These are phyloP conservation scores for Sporothrix brunneoviolacea DNA, from an alignment of 2,329 filamentous ascomycete species.

Conservation along the genomic window DNA sequence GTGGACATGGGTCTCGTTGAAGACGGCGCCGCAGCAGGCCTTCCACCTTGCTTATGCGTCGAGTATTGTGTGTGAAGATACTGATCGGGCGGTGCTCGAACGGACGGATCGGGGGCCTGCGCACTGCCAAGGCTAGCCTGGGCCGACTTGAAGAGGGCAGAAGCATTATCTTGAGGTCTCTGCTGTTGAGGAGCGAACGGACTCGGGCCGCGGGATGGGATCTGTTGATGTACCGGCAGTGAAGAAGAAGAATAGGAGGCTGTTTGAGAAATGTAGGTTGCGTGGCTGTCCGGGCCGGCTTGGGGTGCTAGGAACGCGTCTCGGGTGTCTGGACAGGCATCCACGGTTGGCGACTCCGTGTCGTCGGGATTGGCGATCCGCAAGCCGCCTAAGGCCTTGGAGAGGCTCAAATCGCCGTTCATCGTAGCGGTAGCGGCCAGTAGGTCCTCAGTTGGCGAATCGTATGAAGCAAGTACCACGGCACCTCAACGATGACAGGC, in stretches of 20 bases:
- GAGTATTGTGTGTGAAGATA: constrained; percentile 16
- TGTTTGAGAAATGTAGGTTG: constrained; percentile 1
- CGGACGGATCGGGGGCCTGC: constrained; percentile 14
- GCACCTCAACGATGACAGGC: neutral
- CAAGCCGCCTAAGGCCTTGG: constrained; percentile 84
- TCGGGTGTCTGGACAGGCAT: neutral
- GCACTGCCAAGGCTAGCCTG: constrained; percentile 23
- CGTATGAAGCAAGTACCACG: too few species aligned
- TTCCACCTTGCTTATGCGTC: constrained; percentile 13
- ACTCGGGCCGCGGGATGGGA: constrained; percentile 15
- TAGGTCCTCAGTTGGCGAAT: neutral
- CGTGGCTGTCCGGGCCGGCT: constrained; percentile 1
- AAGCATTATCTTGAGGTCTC: constrained; percentile 13
- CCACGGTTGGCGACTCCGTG: constrained; percentile 9
- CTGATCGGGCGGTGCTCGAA: constrained; percentile 11
- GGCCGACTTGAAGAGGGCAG: constrained; percentile 22
- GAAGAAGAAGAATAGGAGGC: constrained; percentile 2
- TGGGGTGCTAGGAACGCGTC: constrained; percentile 2
- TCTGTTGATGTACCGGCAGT: constrained; percentile 5
- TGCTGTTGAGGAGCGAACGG: constrained; percentile 6
- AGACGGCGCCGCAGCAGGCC: constrained; percentile 2
- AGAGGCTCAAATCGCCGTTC: constrained; percentile 89
- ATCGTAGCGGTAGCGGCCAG: constrained; percentile 42
- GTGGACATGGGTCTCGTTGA: constrained; percentile 28
- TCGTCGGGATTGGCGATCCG: constrained; percentile 96